A percentile compares a stretch with the other conserved stretches of the same genome.
These are phyloP conservation scores for Rhododendron williamsianum DNA, from an alignment of 148 eudicot species.

Conservation along the genomic window DNA sequence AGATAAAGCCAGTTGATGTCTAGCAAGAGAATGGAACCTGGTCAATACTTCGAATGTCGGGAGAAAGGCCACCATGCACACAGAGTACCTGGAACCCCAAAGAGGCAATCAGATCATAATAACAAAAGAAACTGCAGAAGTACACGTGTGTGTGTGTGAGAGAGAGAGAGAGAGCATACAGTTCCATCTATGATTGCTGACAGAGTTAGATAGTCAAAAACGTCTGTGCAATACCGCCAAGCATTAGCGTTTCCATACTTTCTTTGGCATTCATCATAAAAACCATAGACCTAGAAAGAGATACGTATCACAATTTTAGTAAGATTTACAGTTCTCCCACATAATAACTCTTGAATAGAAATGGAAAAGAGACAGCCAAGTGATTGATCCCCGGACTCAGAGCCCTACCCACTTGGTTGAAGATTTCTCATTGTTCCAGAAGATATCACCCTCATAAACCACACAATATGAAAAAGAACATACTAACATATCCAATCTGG, in stretches of 20 bases:
- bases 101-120: neutral
- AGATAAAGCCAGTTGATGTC: neutral
- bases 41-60: slow-evolving; percentile 89
- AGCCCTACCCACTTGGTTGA: too few relatives aligned
- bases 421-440: neutral
- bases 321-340: neutral
- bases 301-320: neutral
- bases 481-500: neutral
- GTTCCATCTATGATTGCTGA: slow-evolving; percentile 98
- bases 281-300: slow-evolving; percentile 79
- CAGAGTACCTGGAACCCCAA: slow-evolving; percentile 71
- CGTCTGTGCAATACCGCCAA: slow-evolving; percentile 99
- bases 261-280: slow-evolving; percentile 98
- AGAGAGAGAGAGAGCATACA: slow-evolving; percentile 35
- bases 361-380: too few relatives aligned
- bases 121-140: neutral
- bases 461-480: neutral
- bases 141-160: neutral
- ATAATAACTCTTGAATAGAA: too few relatives aligned
- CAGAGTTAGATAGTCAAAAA: slow-evolving; percentile 89
- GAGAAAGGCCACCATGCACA: slow-evolving; percentile 99
- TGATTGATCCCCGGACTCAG: too few relatives aligned
- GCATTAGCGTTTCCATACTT: slow-evolving; percentile 99
- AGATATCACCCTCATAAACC: neutral
- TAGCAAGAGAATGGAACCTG: slow-evolving; percentile 51